phyloP scores from a whole-genome alignment of 2,329 filamentous ascomycete genomes.

The Amylocarpus encephaloides region DNA sequence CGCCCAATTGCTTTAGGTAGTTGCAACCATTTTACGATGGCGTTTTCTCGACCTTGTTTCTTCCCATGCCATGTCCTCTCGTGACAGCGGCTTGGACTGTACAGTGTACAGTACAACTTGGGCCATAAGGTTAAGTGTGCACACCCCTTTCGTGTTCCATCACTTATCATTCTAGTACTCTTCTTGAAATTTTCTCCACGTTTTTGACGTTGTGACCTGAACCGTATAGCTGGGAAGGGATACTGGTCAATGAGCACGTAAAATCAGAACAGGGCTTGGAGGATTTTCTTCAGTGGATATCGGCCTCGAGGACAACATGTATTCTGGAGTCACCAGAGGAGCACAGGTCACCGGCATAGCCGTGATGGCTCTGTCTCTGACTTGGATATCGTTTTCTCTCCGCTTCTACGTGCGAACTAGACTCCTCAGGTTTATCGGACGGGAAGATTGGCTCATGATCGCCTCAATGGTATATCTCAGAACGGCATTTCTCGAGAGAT shows the following conservation, averaged over 20 bases:
- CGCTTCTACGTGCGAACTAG: constrained; percentile 27
- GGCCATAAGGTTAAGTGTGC: not conserved
- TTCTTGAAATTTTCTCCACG: not conserved
- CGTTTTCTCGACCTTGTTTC: no score
- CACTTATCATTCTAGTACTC: not conserved
- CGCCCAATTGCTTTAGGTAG: no score
- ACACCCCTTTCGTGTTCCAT: not conserved
- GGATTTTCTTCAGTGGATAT: not conserved
- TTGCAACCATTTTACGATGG: no score
- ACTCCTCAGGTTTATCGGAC: constrained; percentile 28
- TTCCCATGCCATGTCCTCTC: no score
- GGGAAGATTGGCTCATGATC: constrained; percentile 29
- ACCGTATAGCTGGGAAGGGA: not conserved
- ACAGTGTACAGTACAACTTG: no score
- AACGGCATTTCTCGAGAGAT: not conserved
- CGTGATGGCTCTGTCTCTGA: constrained; percentile 33
- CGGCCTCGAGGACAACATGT: constrained; percentile 1
- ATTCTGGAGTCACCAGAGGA: constrained; percentile 18
- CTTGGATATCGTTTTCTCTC: constrained; percentile 28
- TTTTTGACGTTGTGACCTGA: not conserved
- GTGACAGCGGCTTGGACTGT: no score
- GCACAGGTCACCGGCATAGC: constrained; percentile 28
- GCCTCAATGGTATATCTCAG: constrained; percentile 22
- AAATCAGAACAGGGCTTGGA: not conserved
- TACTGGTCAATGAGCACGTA: not conserved